Evolutionary conservation across 2,329 filamentous ascomycete genomes (phyloP), one percentile per base, ranked within the genome.

Genomic region (Epicoccum nigrum): DNA sequence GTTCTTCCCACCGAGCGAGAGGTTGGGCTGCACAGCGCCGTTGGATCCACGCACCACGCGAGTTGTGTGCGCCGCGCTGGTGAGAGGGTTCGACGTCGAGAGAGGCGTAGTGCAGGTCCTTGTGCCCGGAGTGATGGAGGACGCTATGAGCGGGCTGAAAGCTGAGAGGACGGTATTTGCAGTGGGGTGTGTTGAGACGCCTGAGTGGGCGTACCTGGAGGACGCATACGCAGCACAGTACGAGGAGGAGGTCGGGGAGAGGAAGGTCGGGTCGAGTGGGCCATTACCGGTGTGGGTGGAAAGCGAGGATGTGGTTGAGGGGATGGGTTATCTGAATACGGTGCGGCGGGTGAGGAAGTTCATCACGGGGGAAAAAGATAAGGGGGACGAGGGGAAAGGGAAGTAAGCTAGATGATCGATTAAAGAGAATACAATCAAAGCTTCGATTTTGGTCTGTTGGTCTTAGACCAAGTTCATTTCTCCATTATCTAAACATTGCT

Each of bases 61-160:
- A 17, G 79, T 83, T 12, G 70, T 90, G 4, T 88, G 87, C 2
- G 75, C 89, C 2, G 87, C 83, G 0, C 77, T 93, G 7, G 71
- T 94, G n/a, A 82, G 88, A 1, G 87, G 85, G 4, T 84, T 92
- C 51, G 86, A 92, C 63, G 64, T 74, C 0, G 66, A 72, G 17
- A 77, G 73, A 1, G 75, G 78, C 3, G 68, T 77, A 5, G 72
- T 93, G 3, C 86, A 91, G 51, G 63, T 93, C 1, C 66, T 92
- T 2, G 87, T 86, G 0, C 88, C 89, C 0, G 76, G 86, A 1
- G 57, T 69, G 5, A 63, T 70, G 21, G 67, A 71, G 11, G 23
- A 37, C 7, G 31, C 67, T 0, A 17, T 73, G 23, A 39, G 50
- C 4, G 50, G 30, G 1, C 23, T 74, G 27, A 41, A 54, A 8